phyloP scores from a whole-genome alignment of 108 stramenopile genomes.

The Hondaea fermentalgiana region DNA sequence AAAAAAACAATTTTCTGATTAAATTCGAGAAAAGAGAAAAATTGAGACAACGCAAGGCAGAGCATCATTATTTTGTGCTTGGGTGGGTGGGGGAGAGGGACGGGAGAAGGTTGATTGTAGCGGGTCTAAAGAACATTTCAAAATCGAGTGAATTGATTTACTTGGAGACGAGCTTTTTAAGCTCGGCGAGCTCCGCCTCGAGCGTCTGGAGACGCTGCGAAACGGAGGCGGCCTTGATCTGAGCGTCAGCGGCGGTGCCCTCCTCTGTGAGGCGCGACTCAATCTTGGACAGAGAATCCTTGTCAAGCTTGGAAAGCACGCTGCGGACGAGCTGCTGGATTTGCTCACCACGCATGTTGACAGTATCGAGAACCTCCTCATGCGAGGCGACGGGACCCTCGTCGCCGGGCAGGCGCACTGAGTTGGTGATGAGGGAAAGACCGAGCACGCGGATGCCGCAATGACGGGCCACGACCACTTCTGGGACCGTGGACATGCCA shows the following conservation, averaged over 20 bases:
- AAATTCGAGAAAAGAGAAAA: not conserved
- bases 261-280: not conserved
- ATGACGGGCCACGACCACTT: constrained; percentile 77
- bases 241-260: not conserved
- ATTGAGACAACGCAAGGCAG: not conserved
- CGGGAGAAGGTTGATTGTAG: too few relatives aligned
- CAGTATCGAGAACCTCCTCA: constrained; percentile 77
- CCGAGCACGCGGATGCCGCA: constrained; percentile 73
- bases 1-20: too few relatives aligned
- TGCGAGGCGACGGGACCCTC: constrained; percentile 62
- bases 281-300: not conserved
- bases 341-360: constrained; percentile 23
- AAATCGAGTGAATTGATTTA: not conserved
- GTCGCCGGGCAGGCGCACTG: constrained; percentile 55
- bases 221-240: too few relatives aligned
- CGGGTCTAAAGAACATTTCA: too few relatives aligned
- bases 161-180: not conserved
- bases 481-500: constrained; percentile 79
- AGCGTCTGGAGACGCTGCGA: not conserved
- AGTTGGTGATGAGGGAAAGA: constrained; percentile 75
- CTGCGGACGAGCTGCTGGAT: not conserved
- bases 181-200: not conserved
- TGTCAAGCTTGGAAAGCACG: not conserved
- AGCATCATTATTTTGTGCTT: not conserved
- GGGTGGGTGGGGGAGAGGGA: not conserved